phyloP scores from a whole-genome alignment of 371 early-diverging fungal species.

The Sporodiniella umbellata region DNA sequence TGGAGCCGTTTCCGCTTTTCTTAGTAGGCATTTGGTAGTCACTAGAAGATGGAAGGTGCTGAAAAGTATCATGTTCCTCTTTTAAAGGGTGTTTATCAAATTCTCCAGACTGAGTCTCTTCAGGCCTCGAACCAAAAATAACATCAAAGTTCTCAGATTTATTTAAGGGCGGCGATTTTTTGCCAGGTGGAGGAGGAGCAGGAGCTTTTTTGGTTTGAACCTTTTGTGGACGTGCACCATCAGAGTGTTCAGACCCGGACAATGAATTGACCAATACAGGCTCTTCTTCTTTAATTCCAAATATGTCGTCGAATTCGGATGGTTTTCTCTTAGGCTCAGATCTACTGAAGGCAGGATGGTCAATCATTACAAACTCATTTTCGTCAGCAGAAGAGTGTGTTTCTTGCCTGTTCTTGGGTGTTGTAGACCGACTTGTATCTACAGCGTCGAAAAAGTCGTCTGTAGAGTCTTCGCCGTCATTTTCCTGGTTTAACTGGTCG shows the following conservation, averaged over 20 bases:
- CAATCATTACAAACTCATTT: conserved; percentile 22
- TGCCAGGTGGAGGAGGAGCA: conserved; percentile 10
- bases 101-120: neutral
- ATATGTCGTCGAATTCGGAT: neutral
- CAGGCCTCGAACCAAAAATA: conserved; percentile 7
- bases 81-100: neutral
- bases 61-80: too few species aligned
- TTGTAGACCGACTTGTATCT: conserved; percentile 2
- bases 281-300: conserved; percentile 10
- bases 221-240: conserved; percentile 2
- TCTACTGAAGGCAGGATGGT: conserved; percentile 10
- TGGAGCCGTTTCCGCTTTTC: neutral
- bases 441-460: conserved; percentile 24
- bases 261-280: conserved; percentile 14
- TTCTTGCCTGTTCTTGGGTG: neutral
- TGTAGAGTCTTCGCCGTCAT: conserved; percentile 6
- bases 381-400: conserved; percentile 5
- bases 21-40: neutral
- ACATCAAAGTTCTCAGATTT: conserved; percentile 8
- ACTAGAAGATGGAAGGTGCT: too few species aligned
- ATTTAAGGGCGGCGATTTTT: neutral
- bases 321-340: neutral
- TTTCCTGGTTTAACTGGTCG: conserved; percentile 1
- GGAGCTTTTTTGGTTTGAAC: conserved; percentile 18
- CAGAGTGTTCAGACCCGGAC: conserved; percentile 5